phyloP scores from a whole-genome alignment of 208 protist genomes.

The Porcisia deanei region DNA sequence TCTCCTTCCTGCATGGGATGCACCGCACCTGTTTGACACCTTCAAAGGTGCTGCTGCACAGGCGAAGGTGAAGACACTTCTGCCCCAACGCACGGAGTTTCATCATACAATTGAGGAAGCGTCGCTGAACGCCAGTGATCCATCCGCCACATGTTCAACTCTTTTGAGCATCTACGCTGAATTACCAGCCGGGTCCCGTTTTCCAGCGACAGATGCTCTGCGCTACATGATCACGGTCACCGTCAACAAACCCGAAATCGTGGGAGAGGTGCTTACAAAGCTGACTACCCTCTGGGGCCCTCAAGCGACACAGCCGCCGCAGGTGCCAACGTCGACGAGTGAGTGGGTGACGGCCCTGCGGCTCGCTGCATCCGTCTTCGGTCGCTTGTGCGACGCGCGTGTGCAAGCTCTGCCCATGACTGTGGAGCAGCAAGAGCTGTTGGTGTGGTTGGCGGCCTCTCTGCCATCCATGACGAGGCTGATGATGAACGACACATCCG shows the following conservation, averaged over 20 bases:
- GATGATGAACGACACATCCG: slow-evolving; percentile 14
- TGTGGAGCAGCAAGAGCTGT: neutral
- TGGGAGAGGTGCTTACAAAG: neutral
- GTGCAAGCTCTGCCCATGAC: neutral
- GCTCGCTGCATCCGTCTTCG: slow-evolving; percentile 23
- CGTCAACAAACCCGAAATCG: neutral
- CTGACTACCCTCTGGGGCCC: slow-evolving; percentile 10
- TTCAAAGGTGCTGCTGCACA: slow-evolving; percentile 59
- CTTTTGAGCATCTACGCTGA: slow-evolving; percentile 21
- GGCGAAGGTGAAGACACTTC: slow-evolving; percentile 56
- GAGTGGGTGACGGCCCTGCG: slow-evolving; percentile 31
- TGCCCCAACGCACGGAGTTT: slow-evolving; percentile 13
- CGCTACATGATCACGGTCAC: slow-evolving; percentile 26
- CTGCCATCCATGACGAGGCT: slow-evolving; percentile 23
- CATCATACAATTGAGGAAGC: slow-evolving; percentile 11
- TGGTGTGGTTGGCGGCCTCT: slow-evolving; percentile 17
- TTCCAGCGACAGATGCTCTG: slow-evolving; percentile 38
- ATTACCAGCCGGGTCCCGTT: slow-evolving; percentile 33
- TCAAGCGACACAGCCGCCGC: neutral
- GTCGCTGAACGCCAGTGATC: neutral
- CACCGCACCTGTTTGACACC: slow-evolving; percentile 33
- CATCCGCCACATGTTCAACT: slow-evolving; percentile 7
- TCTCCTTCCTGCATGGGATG: slow-evolving; percentile 19
- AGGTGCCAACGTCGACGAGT: slow-evolving; percentile 21
- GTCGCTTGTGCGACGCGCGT: slow-evolving; percentile 10